These are phyloP conservation scores for Solanum verrucosum DNA, from an alignment of 257 asterid genomes.

Conservation along the genomic window DNA sequence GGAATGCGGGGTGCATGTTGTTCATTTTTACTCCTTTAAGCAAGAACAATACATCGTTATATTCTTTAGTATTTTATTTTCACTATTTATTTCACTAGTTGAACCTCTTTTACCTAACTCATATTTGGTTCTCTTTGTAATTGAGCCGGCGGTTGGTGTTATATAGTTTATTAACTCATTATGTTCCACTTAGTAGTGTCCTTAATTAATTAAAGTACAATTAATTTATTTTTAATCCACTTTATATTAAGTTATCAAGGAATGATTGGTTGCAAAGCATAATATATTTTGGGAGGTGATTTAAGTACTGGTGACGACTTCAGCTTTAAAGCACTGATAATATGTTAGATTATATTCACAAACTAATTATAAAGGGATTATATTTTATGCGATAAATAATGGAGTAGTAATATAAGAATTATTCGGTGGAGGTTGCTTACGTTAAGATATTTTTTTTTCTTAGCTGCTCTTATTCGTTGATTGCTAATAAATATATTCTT, in stretches of 20 bases:
- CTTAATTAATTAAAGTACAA: background rate
- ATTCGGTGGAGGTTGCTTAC: background rate
- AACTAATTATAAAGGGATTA: background rate
- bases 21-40: background rate
- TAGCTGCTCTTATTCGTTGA: background rate
- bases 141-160: background rate
- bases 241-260: background rate
- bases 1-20: too few relatives aligned
- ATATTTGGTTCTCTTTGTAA: background rate
- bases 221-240: background rate
- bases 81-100: background rate
- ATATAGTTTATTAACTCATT: background rate
- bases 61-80: too few relatives aligned
- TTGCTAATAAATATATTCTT: background rate
- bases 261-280: background rate
- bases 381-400: background rate
- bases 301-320: background rate
- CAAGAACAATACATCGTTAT: background rate
- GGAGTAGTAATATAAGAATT: background rate
- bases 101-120: background rate
- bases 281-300: background rate
- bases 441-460: background rate
- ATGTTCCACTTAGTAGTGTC: background rate
- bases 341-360: background rate
- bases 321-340: background rate